Percentiles rank a stretch among this genome's conserved stretches.
These are phyloP conservation scores for Xylaria sp. DNA, from an alignment of 2,329 filamentous ascomycete genomes.

Conservation along the genomic window DNA sequence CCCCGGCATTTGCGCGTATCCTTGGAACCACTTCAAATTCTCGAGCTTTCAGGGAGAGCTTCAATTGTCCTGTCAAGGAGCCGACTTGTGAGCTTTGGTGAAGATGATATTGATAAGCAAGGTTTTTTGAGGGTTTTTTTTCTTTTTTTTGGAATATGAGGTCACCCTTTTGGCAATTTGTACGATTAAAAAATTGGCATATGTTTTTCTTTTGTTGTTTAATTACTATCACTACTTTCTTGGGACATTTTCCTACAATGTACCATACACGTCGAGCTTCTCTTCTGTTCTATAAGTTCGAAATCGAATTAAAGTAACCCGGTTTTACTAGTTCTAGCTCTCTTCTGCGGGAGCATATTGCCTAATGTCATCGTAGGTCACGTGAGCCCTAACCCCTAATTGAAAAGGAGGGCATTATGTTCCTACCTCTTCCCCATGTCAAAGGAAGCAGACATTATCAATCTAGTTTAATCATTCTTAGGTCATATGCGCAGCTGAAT, in stretches of 20 bases:
- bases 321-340: too few relatives aligned
- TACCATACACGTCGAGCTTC: background rate
- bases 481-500: background rate
- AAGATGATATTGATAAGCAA: background rate
- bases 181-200: constrained; percentile 18
- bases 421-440: too few relatives aligned
- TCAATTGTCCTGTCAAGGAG: constrained; percentile 71
- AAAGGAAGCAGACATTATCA: too few relatives aligned
- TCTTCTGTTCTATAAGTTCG: background rate
- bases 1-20: constrained; percentile 70
- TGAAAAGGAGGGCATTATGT: too few relatives aligned
- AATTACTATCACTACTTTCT: background rate
- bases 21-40: constrained; percentile 74
- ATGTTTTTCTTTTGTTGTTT: background rate
- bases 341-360: too few relatives aligned
- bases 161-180: constrained; percentile 6
- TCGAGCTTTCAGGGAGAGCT: constrained; percentile 72
- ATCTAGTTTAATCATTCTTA: background rate
- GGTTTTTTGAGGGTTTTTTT: background rate
- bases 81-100: constrained; percentile 77
- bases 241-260: background rate
- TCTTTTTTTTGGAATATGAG: too few relatives aligned
- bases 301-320: too few relatives aligned
- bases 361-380: too few relatives aligned
- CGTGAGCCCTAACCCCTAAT: too few relatives aligned